These are phyloP conservation scores for Madurella mycetomatis DNA, from an alignment of 2,329 filamentous ascomycete species.

Conservation along the genomic window DNA sequence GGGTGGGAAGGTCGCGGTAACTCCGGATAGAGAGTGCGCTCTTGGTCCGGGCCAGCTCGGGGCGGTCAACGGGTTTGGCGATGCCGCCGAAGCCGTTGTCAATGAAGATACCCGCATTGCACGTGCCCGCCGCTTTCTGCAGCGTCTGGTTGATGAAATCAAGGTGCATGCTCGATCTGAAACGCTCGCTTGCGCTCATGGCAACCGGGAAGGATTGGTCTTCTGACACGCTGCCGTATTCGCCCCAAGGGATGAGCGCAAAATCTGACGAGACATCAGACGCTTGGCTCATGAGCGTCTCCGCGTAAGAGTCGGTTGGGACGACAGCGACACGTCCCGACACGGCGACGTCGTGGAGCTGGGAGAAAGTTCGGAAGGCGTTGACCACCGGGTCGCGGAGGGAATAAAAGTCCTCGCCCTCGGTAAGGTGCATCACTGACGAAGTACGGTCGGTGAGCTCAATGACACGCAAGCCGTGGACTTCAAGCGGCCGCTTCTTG, in stretches of 20 bases:
- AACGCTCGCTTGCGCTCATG: constrained; percentile 52
- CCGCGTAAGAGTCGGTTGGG: constrained; percentile 72
- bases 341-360: constrained; percentile 76
- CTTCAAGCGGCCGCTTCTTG: constrained; percentile 54
- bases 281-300: constrained; percentile 67
- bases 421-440: constrained; percentile 89
- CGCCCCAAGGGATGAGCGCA: constrained; percentile 84
- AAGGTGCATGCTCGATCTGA: constrained; percentile 60
- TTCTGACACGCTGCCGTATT: constrained; percentile 71
- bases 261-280: constrained; percentile 67
- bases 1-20: constrained; percentile 49
- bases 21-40: constrained; percentile 59
- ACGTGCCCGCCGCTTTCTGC: constrained; percentile 47
- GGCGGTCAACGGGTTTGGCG: constrained; percentile 32
- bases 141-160: constrained; percentile 69
- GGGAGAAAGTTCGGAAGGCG: constrained; percentile 83
- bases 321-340: constrained; percentile 78
- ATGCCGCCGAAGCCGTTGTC: constrained; percentile 55
- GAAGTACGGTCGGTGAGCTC: constrained; percentile 90
- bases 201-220: constrained; percentile 42
- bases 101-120: constrained; percentile 73
- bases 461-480: constrained; percentile 66
- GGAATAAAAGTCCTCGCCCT: constrained; percentile 66
- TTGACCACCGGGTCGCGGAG: constrained; percentile 79
- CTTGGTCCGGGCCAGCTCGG: constrained; percentile 42